Conservation (phyloP, 2,329 filamentous ascomycete species). For the Penicillium freii region DNA sequence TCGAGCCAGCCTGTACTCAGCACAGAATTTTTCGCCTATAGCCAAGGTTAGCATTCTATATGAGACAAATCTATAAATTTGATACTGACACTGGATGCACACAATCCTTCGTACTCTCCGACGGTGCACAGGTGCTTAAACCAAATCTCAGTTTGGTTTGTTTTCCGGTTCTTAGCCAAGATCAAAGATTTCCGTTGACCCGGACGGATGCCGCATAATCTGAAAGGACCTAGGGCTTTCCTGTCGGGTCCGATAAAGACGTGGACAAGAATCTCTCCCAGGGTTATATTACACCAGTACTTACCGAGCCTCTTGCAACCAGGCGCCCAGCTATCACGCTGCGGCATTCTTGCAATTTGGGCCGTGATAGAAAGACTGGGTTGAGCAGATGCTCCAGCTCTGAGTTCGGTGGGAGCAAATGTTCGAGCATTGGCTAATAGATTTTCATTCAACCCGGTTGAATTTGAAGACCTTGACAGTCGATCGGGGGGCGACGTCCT, state of each 20-base stretch:
- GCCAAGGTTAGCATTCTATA: neutral
- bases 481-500: neutral
- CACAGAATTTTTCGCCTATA: neutral
- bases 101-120: neutral
- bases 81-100: neutral
- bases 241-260: neutral
- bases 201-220: neutral
- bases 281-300: neutral
- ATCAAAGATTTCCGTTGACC: neutral
- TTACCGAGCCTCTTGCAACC: neutral
- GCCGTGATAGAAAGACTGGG: neutral
- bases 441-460: neutral
- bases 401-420: neutral
- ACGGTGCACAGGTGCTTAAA: slow-evolving; percentile 4
- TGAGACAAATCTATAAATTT: neutral
- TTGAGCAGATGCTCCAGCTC: neutral
- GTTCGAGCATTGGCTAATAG: too few species aligned
- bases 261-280: neutral
- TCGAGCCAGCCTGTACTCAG: slow-evolving; percentile 35
- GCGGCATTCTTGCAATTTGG: neutral
- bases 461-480: neutral
- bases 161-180: neutral
- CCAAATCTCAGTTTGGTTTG: neutral
- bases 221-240: neutral
- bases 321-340: neutral